Conservation (phyloP, 2,329 filamentous ascomycete species). For the Stemphylium lycopersici region DNA sequence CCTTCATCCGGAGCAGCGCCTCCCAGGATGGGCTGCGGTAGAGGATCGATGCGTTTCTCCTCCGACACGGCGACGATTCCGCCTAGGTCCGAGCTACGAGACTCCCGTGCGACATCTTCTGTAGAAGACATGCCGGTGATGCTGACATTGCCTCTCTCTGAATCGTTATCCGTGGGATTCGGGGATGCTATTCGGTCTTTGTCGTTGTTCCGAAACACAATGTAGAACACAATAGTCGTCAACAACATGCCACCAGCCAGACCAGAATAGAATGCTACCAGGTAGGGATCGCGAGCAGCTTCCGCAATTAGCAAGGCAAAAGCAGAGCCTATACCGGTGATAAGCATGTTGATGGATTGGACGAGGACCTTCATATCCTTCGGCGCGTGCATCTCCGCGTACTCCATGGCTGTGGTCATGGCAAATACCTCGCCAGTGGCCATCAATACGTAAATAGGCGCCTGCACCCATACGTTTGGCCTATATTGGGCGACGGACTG, state of each 20-base stretch:
- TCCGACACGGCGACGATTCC: background rate
- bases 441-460: slow-evolving; percentile 49
- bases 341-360: slow-evolving; percentile 44
- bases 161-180: background rate
- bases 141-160: background rate
- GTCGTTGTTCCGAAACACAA: slow-evolving; percentile 34
- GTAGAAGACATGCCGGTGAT: background rate
- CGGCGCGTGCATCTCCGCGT: slow-evolving; percentile 53
- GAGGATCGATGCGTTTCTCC: background rate
- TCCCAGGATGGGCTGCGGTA: too few species aligned
- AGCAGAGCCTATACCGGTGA: slow-evolving; percentile 40
- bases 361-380: slow-evolving; percentile 50
- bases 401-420: slow-evolving; percentile 52
- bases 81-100: background rate
- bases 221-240: slow-evolving; percentile 33
- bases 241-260: slow-evolving; percentile 31
- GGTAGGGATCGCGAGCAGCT: slow-evolving; percentile 37
- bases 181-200: background rate
- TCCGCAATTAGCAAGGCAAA: slow-evolving; percentile 42
- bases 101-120: background rate
- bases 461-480: slow-evolving; percentile 50
- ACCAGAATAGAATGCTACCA: slow-evolving; percentile 36
- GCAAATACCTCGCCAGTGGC: slow-evolving; percentile 53
- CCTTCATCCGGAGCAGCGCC: too few species aligned
- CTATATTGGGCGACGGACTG: slow-evolving; percentile 30